Percentiles rank a stretch among this genome's conserved stretches.
These are phyloP conservation scores for Crinitomyces ghanaensis DNA, from an alignment of 805 yeast species.

Conservation along the genomic window DNA sequence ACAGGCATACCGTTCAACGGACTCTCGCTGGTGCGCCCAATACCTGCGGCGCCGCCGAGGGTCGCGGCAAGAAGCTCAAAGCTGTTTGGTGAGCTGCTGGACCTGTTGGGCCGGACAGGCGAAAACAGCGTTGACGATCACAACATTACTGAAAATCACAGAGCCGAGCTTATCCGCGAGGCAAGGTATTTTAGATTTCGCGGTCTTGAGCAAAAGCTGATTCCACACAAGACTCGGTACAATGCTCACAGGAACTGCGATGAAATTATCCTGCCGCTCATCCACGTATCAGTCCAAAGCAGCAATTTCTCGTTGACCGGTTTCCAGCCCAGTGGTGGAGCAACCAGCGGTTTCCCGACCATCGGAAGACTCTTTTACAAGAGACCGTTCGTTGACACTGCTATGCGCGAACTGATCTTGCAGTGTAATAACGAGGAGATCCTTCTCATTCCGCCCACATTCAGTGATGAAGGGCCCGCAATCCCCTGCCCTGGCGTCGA, in stretches of 20 bases:
- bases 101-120: conserved; percentile 46
- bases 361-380: too few species aligned
- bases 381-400: conserved; percentile 36
- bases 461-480: too few species aligned
- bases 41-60: conserved; percentile 54
- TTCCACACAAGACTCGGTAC: conserved; percentile 37
- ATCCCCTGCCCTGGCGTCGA: too few species aligned
- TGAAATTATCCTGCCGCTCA: conserved; percentile 45
- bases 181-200: conserved; percentile 67
- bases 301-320: neutral
- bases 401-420: conserved; percentile 30
- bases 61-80: conserved; percentile 41
- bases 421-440: conserved; percentile 23
- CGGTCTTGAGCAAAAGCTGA: conserved; percentile 59
- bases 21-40: conserved; percentile 61
- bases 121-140: conserved; percentile 41
- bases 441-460: conserved; percentile 1
- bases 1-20: conserved; percentile 24
- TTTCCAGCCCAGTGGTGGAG: too few species aligned
- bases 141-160: conserved; percentile 40
- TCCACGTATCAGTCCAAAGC: neutral
- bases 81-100: conserved; percentile 45
- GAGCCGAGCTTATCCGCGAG: conserved; percentile 50
- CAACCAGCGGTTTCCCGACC: too few species aligned
- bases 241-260: conserved; percentile 43